Percentiles rank a stretch among this genome's conserved stretches.
Conservation (phyloP, 1,284 basidiomycete species). For the Ceratobasidium sp. region DNA sequence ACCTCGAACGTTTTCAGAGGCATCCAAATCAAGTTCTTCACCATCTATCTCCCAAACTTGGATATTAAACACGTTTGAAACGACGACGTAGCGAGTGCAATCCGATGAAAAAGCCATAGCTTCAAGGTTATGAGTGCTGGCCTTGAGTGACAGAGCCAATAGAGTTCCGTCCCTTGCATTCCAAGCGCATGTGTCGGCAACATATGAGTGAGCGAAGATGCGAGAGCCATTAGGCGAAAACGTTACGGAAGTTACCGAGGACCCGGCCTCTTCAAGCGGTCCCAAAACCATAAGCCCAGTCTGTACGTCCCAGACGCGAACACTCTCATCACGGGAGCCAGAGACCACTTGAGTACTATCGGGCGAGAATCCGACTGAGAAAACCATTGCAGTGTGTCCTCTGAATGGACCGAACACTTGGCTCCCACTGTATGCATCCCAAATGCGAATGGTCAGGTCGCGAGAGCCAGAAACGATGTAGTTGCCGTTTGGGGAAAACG, state of each 20-base stretch:
- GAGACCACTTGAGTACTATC: conserved; percentile 29
- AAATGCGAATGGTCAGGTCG: conserved; percentile 6
- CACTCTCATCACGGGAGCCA: conserved; percentile 31
- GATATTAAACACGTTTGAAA: too few relatives aligned
- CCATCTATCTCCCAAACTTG: too few relatives aligned
- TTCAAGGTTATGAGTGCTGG: too few relatives aligned
- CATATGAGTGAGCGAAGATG: not conserved
- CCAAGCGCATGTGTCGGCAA: too few relatives aligned
- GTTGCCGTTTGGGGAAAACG: conserved; percentile 18
- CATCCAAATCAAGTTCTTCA: too few relatives aligned
- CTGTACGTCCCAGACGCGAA: conserved; percentile 36
- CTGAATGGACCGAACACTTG: not conserved
- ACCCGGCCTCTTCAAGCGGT: conserved; percentile 15
- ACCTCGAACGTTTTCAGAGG: too few relatives aligned
- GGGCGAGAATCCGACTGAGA: conserved; percentile 21
- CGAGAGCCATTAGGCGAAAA: conserved; percentile 7
- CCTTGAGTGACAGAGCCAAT: too few relatives aligned
- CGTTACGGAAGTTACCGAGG: not conserved
- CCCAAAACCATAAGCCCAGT: conserved; percentile 6
- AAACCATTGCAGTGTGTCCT: conserved; percentile 24
- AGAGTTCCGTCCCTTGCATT: too few relatives aligned
- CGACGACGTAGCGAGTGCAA: too few relatives aligned
- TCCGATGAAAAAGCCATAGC: too few relatives aligned
- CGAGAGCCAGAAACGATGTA: conserved; percentile 20
- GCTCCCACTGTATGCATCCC: conserved; percentile 17